A percentile compares a stretch with the other conserved stretches of the same genome.
These are phyloP conservation scores for Sporobolus alterniflorus DNA, from an alignment of 202 grass and related monocot genomes.

Conservation along the genomic window DNA sequence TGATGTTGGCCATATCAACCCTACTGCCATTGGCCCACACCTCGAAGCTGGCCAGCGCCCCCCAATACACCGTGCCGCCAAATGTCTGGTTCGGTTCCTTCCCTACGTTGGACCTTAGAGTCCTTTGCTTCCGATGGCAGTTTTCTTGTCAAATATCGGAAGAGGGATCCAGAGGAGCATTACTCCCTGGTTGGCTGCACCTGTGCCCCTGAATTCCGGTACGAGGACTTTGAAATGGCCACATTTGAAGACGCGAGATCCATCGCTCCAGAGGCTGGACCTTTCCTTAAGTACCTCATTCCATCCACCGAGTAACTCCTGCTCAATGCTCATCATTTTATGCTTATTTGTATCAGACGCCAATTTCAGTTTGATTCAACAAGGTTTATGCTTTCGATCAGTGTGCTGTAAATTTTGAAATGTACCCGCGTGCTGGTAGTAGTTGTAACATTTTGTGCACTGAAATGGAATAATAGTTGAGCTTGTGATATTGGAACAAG, in stretches of 20 bases:
- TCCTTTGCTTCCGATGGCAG: constrained; percentile 87
- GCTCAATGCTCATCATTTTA: not conserved
- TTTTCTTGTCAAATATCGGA: constrained; percentile 63
- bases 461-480: constrained; percentile 23
- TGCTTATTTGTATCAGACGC: not conserved
- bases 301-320: constrained; percentile 40
- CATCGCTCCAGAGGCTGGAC: constrained; percentile 74
- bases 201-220: constrained; percentile 92
- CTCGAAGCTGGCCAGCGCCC: constrained; percentile 86
- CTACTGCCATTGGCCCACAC: constrained; percentile 76
- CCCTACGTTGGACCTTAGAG: constrained; percentile 82
- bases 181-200: constrained; percentile 95
- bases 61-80: constrained; percentile 87
- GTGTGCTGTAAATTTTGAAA: not conserved
- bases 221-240: constrained; percentile 85
- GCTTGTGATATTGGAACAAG: not conserved
- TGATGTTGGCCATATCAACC: constrained; percentile 85
- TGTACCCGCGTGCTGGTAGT: not conserved
- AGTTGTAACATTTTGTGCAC: constrained; percentile 25
- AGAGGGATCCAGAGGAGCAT: constrained; percentile 72
- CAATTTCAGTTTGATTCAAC: not conserved
- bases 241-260: constrained; percentile 58
- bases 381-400: not conserved
- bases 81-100: constrained; percentile 98
- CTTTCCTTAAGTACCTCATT: constrained; percentile 78